Evolutionary conservation across 805 yeast genomes (phyloP), one percentile per base, ranked within the genome.

Genomic region (Blastobotrys americana): DNA sequence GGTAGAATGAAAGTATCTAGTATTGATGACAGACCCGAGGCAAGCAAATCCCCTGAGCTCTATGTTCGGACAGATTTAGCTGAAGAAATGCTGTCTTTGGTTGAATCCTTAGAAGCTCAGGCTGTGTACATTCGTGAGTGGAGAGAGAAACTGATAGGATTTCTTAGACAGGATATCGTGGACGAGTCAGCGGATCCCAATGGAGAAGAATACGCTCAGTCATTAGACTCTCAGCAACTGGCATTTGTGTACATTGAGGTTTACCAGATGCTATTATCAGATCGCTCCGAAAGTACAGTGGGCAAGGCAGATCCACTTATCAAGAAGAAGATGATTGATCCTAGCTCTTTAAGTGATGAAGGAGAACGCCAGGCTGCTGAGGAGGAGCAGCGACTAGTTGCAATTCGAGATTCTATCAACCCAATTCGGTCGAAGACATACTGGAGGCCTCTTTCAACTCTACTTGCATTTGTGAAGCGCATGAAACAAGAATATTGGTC

Each of bases 151-250:
- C 58, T 82, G 42, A 54, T 63, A 3, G 52, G 51, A 2, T 59
- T 77, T 10, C 62, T 84, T 39, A 56, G 66, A 28, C 67, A 66
- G n/a, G 78, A 78, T 0, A 67, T 84, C 4, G 64, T 76, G 34
- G 81, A 78, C 41, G 53, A 63, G n/a, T 66, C 64, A 5, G 61
- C 63, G 1, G 70, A 68, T 34, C 78, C 80, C 2, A 78, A 80
- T 42, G 88, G 89, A 10, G 83, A 78, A 41, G 97, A 88, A 55
- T 93, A 89, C 61, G 80, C 77, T 9, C 74, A 73, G 3, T 80
- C 95, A 0, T 67, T 90, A 40, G 76, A 77, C 35, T 80, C 76
- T 39, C 97, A 90, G 60, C 94, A 83, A 46, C 70, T 74, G 46
- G 82, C 82, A 0, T 62, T 52, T 35, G 50, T 52, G 2, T 59